Evolutionary conservation across 352 stramenopile genomes (phyloP).

Genomic region (Saprolegnia parasitica): DNA sequence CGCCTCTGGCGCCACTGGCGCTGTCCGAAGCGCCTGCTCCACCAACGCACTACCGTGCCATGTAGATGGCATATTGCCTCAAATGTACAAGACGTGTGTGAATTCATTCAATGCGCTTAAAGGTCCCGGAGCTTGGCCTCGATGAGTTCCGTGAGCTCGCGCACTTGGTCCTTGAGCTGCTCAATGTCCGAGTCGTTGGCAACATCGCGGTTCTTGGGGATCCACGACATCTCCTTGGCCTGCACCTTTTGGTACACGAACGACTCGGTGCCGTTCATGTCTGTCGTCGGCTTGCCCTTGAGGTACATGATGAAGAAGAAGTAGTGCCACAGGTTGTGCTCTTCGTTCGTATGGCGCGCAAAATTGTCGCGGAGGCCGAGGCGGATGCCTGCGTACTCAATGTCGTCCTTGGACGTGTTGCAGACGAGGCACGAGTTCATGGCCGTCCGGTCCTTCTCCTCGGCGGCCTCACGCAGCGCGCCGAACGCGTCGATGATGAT

Average conservation of each 20-base stretch:
- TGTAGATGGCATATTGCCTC: no score
- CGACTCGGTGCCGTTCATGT: slow-evolving; percentile 41
- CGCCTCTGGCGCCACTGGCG: neutral
- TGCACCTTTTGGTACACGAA: slow-evolving; percentile 38
- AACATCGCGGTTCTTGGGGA: slow-evolving; percentile 31
- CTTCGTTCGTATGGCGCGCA: slow-evolving; percentile 32
- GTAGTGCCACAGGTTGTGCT: slow-evolving; percentile 53
- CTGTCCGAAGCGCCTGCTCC: neutral
- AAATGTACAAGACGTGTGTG: no score
- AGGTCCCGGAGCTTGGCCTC: neutral
- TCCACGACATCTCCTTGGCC: slow-evolving; percentile 38
- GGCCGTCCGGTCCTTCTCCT: slow-evolving; percentile 27
- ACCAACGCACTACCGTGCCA: neutral
- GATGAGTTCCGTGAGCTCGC: neutral
- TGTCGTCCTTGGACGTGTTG: slow-evolving; percentile 23
- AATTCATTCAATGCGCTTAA: no score
- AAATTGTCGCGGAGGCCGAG: slow-evolving; percentile 34
- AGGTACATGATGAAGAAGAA: slow-evolving; percentile 47
- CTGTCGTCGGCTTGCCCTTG: slow-evolving; percentile 37
- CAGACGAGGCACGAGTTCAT: slow-evolving; percentile 30
- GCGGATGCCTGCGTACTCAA: slow-evolving; percentile 28
- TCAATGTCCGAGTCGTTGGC: slow-evolving; percentile 15
- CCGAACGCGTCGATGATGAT: slow-evolving; percentile 33
- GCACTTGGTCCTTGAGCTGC: slow-evolving; percentile 13
- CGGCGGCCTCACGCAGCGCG: slow-evolving; percentile 25